These are phyloP conservation scores for Neonectria coccinea DNA, from an alignment of 2,329 filamentous ascomycete genomes.

Conservation along the genomic window DNA sequence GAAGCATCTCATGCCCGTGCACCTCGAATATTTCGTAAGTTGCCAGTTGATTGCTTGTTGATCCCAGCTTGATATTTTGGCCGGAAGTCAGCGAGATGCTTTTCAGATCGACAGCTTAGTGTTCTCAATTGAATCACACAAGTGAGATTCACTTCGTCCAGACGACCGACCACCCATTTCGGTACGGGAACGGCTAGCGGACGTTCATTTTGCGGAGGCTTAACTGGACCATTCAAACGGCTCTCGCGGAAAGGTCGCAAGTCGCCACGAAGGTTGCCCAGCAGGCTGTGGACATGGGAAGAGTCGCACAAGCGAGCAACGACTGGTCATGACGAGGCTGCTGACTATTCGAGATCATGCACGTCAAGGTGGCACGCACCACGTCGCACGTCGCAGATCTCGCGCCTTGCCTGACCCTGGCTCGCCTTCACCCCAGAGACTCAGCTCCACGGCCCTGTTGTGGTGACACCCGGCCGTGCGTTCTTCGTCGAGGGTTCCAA, in stretches of 20 bases:
- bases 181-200: not conserved
- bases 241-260: slow-evolving; percentile 7
- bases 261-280: slow-evolving; percentile 20
- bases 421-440: slow-evolving; percentile 29
- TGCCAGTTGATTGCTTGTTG: not conserved
- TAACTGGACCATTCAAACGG: not conserved
- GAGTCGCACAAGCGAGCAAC: slow-evolving; percentile 44
- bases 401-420: slow-evolving; percentile 38
- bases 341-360: slow-evolving; percentile 45
- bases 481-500: slow-evolving; percentile 39
- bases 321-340: slow-evolving; percentile 42
- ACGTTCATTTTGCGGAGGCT: not conserved
- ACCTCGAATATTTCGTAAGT: not conserved
- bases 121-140: not conserved
- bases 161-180: not conserved
- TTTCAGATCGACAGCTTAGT: not conserved
- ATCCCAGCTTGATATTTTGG: not conserved
- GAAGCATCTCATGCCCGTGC: not conserved
- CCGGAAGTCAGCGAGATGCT: not conserved
- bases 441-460: slow-evolving; percentile 27
- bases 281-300: slow-evolving; percentile 31
- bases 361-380: slow-evolving; percentile 43
- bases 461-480: slow-evolving; percentile 39
- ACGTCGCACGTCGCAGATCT: slow-evolving; percentile 43
- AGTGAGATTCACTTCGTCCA: not conserved